Conservation (phyloP, 768 basidiomycete species). For the Suillus discolor region DNA sequence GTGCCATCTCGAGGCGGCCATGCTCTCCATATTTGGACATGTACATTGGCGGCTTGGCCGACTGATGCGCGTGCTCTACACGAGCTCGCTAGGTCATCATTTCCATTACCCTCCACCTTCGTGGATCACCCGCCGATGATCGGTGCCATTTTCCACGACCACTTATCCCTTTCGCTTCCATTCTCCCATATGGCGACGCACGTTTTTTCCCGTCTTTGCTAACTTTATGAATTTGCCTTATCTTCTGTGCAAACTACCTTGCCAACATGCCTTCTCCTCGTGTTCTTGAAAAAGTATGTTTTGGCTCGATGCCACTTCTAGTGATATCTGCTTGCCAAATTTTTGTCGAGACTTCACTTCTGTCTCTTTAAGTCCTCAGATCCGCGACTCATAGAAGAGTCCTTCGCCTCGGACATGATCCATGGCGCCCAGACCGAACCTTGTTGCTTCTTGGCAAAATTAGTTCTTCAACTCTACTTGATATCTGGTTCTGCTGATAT, state of each 20-base stretch:
- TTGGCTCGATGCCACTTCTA: conserved; percentile 1
- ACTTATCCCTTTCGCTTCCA: conserved; percentile 6
- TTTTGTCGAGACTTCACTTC: conserved; percentile 7
- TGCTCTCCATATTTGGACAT: conserved; percentile 19
- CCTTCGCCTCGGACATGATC: conserved; percentile 9
- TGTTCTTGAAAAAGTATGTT: conserved; percentile 1
- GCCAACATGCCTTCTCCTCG: conserved; percentile 3
- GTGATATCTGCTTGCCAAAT: background rate
- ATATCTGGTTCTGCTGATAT: background rate
- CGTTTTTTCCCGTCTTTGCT: conserved; percentile 1
- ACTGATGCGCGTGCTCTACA: conserved; percentile 20
- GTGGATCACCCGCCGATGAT: conserved; percentile 9
- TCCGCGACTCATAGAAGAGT: conserved; percentile 12
- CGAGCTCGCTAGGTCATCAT: conserved; percentile 20
- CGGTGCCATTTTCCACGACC: conserved; percentile 5
- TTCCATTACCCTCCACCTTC: conserved; percentile 10
- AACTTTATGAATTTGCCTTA: conserved; percentile 1
- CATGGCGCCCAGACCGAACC: conserved; percentile 6
- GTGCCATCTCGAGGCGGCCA: conserved; percentile 26
- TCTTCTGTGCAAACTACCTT: conserved; percentile 1
- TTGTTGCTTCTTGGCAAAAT: conserved; percentile 8
- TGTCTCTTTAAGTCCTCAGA: conserved; percentile 5
- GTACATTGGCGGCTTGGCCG: conserved; percentile 13
- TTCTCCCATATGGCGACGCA: conserved; percentile 6
- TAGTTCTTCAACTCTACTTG: background rate